A percentile compares a stretch with the other conserved stretches of the same genome.
phyloP scores from a whole-genome alignment of 2,329 filamentous ascomycete genomes.

The Ascochyta fabae region DNA sequence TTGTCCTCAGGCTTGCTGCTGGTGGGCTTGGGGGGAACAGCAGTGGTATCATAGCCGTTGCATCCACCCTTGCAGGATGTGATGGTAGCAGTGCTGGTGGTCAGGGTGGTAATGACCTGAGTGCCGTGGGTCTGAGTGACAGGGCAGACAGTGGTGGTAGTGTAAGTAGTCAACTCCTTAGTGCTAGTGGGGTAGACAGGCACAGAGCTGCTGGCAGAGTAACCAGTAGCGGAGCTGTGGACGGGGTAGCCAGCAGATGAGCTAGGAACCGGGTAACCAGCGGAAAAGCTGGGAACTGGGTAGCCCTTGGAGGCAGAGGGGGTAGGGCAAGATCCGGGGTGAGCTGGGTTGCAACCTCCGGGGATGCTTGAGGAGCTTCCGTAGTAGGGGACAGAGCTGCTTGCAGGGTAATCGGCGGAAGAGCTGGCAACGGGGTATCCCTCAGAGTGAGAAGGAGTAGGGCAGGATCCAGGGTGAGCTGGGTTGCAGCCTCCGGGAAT shows the following conservation, averaged over 20 bases:
- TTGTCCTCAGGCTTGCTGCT: slow-evolving; percentile 18
- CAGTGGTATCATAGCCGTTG: slow-evolving; percentile 20
- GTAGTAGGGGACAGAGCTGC: no score
- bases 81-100: slow-evolving; percentile 48
- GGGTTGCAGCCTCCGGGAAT: no score
- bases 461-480: no score
- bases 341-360: no score
- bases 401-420: no score
- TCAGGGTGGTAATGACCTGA: slow-evolving; percentile 31
- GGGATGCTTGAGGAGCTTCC: no score
- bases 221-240: slow-evolving; percentile 6
- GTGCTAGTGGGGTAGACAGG: slow-evolving; percentile 12
- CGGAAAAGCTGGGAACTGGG: not conserved
- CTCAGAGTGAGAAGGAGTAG: no score
- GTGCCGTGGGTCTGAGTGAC: slow-evolving; percentile 27
- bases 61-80: slow-evolving; percentile 50
- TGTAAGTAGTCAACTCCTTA: slow-evolving; percentile 39
- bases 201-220: slow-evolving; percentile 15
- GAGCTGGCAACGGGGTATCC: no score
- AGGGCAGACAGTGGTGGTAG: slow-evolving; percentile 29
- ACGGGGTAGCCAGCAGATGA: not conserved
- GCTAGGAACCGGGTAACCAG: slow-evolving; percentile 10
- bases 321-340: no score
- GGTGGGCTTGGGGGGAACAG: slow-evolving; percentile 11
- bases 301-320: no score